Conservation (phyloP, 305 asterid genomes). For the Fraxinus albicans region DNA sequence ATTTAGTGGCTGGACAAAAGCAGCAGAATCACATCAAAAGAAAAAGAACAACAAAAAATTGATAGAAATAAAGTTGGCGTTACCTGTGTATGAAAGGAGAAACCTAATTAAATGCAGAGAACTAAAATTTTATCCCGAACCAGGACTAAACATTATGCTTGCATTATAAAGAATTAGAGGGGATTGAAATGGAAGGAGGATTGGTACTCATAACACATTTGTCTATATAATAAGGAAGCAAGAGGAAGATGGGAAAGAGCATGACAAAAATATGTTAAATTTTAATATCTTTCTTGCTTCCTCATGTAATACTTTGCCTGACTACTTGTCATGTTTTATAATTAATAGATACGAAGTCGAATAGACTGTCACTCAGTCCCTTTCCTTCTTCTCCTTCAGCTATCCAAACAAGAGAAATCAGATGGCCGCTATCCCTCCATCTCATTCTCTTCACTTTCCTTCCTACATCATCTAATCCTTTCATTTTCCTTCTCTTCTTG, state of each 20-base stretch:
- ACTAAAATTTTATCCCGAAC: not conserved
- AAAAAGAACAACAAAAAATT: conserved; percentile 12
- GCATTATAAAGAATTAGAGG: not conserved
- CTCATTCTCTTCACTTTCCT: not conserved
- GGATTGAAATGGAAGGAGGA: not conserved
- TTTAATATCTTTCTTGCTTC: not conserved
- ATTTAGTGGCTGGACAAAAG: conserved; percentile 72
- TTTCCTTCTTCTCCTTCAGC: conserved; percentile 2
- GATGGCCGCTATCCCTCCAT: conserved; percentile 13
- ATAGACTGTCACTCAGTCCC: not conserved
- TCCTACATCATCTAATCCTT: not conserved
- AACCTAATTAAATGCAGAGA: conserved; percentile 3
- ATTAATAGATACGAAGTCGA: not conserved
- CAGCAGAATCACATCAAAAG: conserved; percentile 20
- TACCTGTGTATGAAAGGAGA: not conserved
- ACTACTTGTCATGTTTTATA: not conserved
- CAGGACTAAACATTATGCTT: not conserved
- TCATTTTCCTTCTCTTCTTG: not conserved
- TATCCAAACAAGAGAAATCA: not conserved
- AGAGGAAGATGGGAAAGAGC: conserved; percentile 3
- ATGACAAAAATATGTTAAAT: not conserved
- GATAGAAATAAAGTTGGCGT: not conserved
- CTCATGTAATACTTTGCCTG: not conserved
- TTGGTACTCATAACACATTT: not conserved
- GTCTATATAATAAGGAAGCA: not conserved